A percentile compares a stretch with the other conserved stretches of the same genome.
Evolutionary conservation across 306 rosid genomes (phyloP).

Genomic region (Lathyrus sativus): DNA sequence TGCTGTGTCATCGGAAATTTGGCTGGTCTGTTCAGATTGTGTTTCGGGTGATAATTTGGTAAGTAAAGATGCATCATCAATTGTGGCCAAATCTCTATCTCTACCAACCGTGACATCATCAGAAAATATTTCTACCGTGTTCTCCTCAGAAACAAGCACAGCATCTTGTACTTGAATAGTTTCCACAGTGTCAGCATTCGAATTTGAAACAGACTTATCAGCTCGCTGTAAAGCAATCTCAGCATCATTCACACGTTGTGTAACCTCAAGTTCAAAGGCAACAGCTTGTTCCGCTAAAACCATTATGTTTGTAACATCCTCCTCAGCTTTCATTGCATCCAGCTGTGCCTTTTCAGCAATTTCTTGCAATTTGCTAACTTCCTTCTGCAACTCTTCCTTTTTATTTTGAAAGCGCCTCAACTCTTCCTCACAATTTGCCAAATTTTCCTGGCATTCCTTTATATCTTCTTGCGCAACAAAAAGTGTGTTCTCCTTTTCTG

Average conservation of each 20-base stretch:
- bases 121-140: constrained; percentile 49
- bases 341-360: constrained; percentile 73
- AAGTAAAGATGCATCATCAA: constrained; percentile 58
- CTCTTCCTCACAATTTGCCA: constrained; percentile 59
- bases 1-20: constrained; percentile 47
- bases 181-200: constrained; percentile 54
- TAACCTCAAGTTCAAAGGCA: constrained; percentile 88
- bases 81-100: constrained; percentile 45
- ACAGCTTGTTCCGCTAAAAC: constrained; percentile 97
- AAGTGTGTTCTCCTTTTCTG: constrained; percentile 52
- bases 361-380: constrained; percentile 68
- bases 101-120: constrained; percentile 54
- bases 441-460: constrained; percentile 61
- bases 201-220: constrained; percentile 56
- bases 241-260: constrained; percentile 73
- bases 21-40: constrained; percentile 52
- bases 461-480: constrained; percentile 61
- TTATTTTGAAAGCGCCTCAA: constrained; percentile 56
- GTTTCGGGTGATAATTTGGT: constrained; percentile 54
- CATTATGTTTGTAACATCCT: constrained; percentile 91
- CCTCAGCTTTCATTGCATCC: constrained; percentile 81
- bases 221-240: constrained; percentile 78
- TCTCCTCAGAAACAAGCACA: constrained; percentile 54
- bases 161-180: constrained; percentile 52
- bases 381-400: constrained; percentile 86